Conservation (phyloP, 2,329 filamentous ascomycete genomes). For the Penicillium oxalicum region DNA sequence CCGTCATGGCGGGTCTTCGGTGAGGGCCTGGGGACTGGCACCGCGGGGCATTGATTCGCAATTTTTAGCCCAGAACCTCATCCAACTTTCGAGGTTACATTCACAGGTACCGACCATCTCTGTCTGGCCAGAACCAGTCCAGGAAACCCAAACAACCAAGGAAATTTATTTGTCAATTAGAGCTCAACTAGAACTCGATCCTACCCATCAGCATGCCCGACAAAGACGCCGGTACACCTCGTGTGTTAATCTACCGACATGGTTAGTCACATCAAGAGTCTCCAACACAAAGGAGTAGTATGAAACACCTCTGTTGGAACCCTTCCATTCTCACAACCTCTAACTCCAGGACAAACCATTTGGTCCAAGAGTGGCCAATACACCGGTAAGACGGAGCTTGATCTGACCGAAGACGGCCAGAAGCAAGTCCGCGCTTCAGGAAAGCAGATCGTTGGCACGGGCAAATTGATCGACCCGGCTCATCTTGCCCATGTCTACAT, state of each 20-base stretch:
- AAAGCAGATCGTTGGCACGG: slow-evolving; percentile 44
- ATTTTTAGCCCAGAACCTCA: too few relatives aligned
- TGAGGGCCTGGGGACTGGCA: background rate
- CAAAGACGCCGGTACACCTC: slow-evolving; percentile 33
- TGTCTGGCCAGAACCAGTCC: too few relatives aligned
- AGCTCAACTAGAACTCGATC: background rate
- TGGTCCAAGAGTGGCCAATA: slow-evolving; percentile 46
- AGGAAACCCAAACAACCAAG: too few relatives aligned
- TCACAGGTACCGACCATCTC: too few relatives aligned
- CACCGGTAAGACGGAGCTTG: slow-evolving; percentile 43
- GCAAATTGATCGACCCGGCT: slow-evolving; percentile 48
- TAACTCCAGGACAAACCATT: slow-evolving; percentile 36
- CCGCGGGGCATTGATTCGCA: background rate
- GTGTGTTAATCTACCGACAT: slow-evolving; percentile 36
- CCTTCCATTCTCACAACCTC: background rate
- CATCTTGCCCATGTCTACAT: slow-evolving; percentile 45
- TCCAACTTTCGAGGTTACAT: background rate
- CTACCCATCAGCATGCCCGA: slow-evolving; percentile 28
- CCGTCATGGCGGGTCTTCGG: too few relatives aligned
- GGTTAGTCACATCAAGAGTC: slow-evolving; percentile 19
- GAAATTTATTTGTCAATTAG: too few relatives aligned
- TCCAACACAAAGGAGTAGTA: background rate
- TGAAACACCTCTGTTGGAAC: too few relatives aligned
- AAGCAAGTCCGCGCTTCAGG: slow-evolving; percentile 44
- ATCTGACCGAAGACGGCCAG: slow-evolving; percentile 37